These are phyloP conservation scores for Orobanche coerulescens DNA, from an alignment of 257 asterid genomes.

Conservation along the genomic window DNA sequence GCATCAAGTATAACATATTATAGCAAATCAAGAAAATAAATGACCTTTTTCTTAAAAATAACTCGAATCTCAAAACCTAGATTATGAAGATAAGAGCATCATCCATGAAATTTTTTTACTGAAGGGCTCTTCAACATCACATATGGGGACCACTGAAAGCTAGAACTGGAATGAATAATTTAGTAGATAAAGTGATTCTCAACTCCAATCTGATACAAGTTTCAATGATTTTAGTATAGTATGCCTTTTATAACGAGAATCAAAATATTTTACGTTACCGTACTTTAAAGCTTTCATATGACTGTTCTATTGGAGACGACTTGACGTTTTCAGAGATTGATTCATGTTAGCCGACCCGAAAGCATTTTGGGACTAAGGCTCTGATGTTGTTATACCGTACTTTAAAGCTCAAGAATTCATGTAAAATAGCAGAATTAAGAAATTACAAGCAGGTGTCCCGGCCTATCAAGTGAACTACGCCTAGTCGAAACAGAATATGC, in stretches of 20 bases:
- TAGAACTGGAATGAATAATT: neutral
- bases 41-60: neutral
- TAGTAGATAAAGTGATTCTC: neutral
- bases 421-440: neutral
- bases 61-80: neutral
- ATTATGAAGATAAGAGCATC: neutral
- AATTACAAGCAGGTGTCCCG: too few species aligned
- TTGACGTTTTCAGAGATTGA: too few species aligned
- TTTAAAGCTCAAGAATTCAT: neutral
- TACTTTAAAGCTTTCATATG: too few species aligned
- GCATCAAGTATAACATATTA: neutral
- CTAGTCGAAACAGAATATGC: neutral
- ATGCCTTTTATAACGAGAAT: neutral
- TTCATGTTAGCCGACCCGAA: too few species aligned
- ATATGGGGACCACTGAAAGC: neutral
- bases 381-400: too few species aligned
- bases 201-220: neutral
- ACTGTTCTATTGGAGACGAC: too few species aligned
- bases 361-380: too few species aligned
- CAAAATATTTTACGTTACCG: too few species aligned
- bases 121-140: neutral
- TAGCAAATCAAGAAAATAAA: neutral
- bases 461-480: neutral
- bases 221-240: neutral
- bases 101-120: neutral